Conservation (phyloP, 352 stramenopile species). For the Pythium graminicola region DNA sequence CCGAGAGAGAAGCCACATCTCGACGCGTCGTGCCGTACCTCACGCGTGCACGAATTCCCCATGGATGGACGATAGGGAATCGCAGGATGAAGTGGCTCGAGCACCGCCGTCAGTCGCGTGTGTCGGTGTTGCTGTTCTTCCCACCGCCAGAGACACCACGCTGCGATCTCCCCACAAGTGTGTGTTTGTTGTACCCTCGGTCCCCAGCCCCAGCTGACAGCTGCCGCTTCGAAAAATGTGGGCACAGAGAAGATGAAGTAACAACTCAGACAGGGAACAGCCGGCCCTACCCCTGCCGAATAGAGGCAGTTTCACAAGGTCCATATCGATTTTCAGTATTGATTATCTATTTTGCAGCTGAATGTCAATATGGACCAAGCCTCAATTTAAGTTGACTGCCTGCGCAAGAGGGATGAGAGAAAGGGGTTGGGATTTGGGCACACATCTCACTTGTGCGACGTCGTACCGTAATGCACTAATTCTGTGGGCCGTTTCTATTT, state of each 20-base stretch:
- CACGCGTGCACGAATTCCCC: slow-evolving; percentile 28
- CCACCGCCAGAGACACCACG: background rate
- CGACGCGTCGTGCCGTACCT: no score
- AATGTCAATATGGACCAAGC: background rate
- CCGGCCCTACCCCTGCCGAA: slow-evolving; percentile 13
- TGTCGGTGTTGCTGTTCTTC: no score
- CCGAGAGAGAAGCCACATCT: no score
- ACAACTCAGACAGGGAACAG: slow-evolving; percentile 17
- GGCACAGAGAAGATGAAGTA: slow-evolving; percentile 23
- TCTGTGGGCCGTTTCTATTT: slow-evolving; percentile 17
- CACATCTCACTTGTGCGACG: slow-evolving; percentile 10
- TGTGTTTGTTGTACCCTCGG: slow-evolving; percentile 3
- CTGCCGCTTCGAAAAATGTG: slow-evolving; percentile 27
- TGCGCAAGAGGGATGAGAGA: slow-evolving; percentile 1
- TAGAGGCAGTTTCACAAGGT: slow-evolving; percentile 21
- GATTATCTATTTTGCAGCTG: no score
- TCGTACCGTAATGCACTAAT: slow-evolving; percentile 13
- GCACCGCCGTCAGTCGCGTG: no score
- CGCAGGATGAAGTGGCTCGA: no score
- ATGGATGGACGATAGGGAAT: no score
- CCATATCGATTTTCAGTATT: slow-evolving; percentile 14
- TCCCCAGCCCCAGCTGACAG: slow-evolving; percentile 6
- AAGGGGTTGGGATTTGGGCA: background rate
- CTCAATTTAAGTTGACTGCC: slow-evolving; percentile 20
- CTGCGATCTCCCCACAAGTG: background rate